Percentiles rank a stretch among this genome's conserved stretches.
Evolutionary conservation across 2,329 filamentous ascomycete species (phyloP).

Genomic region (Monilinia aucupariae): DNA sequence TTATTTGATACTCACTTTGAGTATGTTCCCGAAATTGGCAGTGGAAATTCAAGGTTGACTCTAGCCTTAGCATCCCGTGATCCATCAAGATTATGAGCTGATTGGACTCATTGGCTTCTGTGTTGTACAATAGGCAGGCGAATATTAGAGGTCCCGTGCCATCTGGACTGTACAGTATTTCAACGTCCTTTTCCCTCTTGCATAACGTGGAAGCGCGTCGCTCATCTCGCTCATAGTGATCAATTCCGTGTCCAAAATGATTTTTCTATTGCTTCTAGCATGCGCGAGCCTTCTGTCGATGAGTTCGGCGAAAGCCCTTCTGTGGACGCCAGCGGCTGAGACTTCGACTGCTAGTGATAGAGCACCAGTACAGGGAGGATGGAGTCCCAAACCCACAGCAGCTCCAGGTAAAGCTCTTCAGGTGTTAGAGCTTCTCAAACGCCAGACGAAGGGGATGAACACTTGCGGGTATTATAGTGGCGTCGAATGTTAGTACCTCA

Average conservation of each 20-base stretch:
- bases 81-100: neutral
- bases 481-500: neutral
- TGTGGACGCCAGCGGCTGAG: neutral
- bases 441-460: neutral
- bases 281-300: neutral
- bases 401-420: neutral
- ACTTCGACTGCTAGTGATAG: neutral
- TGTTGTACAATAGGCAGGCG: neutral
- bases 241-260: neutral
- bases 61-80: neutral
- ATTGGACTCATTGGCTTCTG: neutral
- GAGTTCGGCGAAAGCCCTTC: neutral
- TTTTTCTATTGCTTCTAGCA: neutral
- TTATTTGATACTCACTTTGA: neutral
- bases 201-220: neutral
- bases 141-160: neutral
- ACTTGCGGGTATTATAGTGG: conserved; percentile 4
- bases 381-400: neutral
- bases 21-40: neutral
- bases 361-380: neutral
- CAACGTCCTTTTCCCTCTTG: neutral
- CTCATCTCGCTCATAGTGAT: neutral
- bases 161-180: neutral
- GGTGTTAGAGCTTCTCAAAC: neutral
- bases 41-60: neutral